Conservation (phyloP, 495 filamentous ascomycete genomes). For the Penicillium subrubescens region DNA sequence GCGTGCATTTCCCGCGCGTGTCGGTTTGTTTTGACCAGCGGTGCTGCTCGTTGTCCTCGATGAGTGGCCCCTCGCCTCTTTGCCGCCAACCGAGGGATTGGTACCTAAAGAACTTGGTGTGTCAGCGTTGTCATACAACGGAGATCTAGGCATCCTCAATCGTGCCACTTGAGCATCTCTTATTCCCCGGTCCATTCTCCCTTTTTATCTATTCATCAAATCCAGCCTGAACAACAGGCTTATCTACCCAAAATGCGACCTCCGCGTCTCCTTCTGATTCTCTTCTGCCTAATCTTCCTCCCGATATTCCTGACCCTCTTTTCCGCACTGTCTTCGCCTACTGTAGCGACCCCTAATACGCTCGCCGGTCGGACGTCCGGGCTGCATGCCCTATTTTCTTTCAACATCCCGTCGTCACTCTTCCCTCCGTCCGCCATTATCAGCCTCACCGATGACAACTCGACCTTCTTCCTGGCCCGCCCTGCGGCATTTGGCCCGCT, state of each 20-base stretch:
- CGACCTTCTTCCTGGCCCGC: conserved; percentile 89
- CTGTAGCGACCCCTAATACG: conserved; percentile 43
- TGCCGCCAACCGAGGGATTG: conserved; percentile 44
- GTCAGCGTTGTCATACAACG: conserved; percentile 31
- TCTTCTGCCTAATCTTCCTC: conserved; percentile 57
- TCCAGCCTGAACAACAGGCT: neutral
- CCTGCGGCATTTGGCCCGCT: conserved; percentile 91
- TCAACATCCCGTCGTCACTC: conserved; percentile 70
- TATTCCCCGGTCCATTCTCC: neutral
- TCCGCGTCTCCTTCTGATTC: conserved; percentile 53
- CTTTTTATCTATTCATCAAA: neutral
- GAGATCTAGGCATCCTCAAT: conserved; percentile 18
- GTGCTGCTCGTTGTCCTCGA: conserved; percentile 38
- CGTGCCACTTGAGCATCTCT: conserved; percentile 13
- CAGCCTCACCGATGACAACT: conserved; percentile 95
- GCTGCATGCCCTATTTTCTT: conserved; percentile 60
- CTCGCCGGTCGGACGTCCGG: conserved; percentile 44
- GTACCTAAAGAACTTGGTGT: conserved; percentile 24
- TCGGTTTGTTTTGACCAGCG: conserved; percentile 24
- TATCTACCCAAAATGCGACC: conserved; percentile 52
- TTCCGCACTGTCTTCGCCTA: conserved; percentile 47
- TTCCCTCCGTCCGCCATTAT: conserved; percentile 95
- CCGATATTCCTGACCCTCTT: conserved; percentile 55
- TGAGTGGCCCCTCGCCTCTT: conserved; percentile 37
- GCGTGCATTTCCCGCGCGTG: conserved; percentile 5